Percentiles rank a stretch among this genome's conserved stretches.
These are phyloP conservation scores for Trichoderma sp. DNA, from an alignment of 2,329 filamentous ascomycete genomes.

Conservation along the genomic window DNA sequence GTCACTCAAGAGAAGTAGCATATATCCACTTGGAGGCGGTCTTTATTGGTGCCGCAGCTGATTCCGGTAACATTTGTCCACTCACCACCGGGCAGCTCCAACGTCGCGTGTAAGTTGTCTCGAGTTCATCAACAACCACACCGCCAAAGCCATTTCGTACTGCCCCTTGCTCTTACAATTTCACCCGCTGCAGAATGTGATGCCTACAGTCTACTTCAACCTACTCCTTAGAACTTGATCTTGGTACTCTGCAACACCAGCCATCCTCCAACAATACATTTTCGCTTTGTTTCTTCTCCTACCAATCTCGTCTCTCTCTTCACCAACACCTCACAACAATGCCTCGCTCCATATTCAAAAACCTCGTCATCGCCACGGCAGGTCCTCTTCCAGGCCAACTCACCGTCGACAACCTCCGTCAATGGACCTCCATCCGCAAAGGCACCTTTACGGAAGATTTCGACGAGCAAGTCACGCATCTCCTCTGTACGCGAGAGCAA, in stretches of 20 bases:
- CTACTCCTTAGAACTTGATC: neutral
- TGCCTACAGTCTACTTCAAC: neutral
- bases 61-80: neutral
- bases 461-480: constrained; percentile 61
- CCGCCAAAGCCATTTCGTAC: neutral
- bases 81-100: neutral
- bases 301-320: neutral
- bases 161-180: neutral
- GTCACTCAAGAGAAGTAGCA: neutral
- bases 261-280: neutral
- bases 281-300: neutral
- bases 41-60: neutral
- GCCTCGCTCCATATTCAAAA: constrained; percentile 47
- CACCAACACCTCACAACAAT: constrained; percentile 22
- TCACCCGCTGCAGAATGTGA: no score
- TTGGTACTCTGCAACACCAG: neutral
- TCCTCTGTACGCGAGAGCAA: constrained; percentile 63
- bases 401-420: constrained; percentile 54
- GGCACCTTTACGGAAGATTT: constrained; percentile 55
- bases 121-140: neutral
- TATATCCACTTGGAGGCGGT: neutral
- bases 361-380: constrained; percentile 52
- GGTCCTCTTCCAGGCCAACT: constrained; percentile 54
- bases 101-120: neutral
- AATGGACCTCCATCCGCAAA: constrained; percentile 63